phyloP scores from a whole-genome alignment of 768 basidiomycete genomes.

The Phylloporus arenicola region DNA sequence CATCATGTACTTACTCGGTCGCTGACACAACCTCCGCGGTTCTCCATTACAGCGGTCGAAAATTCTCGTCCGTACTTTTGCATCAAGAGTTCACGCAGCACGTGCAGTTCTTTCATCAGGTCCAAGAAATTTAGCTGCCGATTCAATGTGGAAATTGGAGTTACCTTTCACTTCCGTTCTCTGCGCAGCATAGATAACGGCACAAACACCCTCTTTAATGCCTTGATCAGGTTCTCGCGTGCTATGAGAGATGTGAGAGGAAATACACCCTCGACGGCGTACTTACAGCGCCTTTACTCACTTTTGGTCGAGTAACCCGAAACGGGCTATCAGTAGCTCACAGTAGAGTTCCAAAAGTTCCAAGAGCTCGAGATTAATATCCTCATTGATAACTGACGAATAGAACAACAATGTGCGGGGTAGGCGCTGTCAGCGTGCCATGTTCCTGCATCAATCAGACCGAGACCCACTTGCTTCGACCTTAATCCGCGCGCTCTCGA shows the following conservation, averaged over 20 bases:
- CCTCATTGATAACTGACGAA: conserved; percentile 70
- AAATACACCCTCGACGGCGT: conserved; percentile 5
- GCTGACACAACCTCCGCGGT: conserved; percentile 73
- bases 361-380: conserved; percentile 79
- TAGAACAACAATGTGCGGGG: conserved; percentile 6
- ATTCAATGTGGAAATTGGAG: neutral
- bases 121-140: conserved; percentile 2
- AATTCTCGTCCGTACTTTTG: conserved; percentile 95
- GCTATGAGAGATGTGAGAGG: conserved; percentile 34
- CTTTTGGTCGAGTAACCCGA: conserved; percentile 88
- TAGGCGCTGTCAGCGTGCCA: conserved; percentile 15
- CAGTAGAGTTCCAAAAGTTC: conserved; percentile 93
- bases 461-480: conserved; percentile 68
- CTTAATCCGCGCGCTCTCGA: conserved; percentile 82
- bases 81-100: conserved; percentile 90
- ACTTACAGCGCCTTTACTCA: conserved; percentile 33
- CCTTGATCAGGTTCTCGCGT: conserved; percentile 83
- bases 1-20: conserved; percentile 56
- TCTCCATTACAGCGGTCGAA: conserved; percentile 80
- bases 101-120: conserved; percentile 64
- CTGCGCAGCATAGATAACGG: conserved; percentile 86
- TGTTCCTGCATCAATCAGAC: neutral
- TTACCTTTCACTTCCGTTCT: conserved; percentile 86
- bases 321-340: conserved; percentile 88
- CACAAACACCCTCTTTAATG: conserved; percentile 79